Conservation (phyloP, 106 monocot genomes). For the Cymbidium sinense region DNA sequence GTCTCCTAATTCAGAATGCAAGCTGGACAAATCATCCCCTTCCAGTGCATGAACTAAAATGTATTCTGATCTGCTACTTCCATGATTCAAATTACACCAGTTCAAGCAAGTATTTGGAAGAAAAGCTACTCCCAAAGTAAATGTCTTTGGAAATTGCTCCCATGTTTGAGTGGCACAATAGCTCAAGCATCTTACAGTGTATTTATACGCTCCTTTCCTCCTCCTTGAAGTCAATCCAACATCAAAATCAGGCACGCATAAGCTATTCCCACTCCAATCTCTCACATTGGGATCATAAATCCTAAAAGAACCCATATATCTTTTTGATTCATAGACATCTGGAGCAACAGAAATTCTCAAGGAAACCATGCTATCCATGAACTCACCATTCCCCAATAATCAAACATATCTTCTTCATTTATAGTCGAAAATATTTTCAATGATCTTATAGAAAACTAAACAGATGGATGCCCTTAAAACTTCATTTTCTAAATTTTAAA, state of each 20-base stretch:
- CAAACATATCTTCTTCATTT: neutral
- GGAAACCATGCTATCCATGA: slow-evolving; percentile 40
- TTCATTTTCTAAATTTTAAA: neutral
- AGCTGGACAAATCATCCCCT: neutral
- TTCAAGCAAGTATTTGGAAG: neutral
- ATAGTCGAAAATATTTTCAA: neutral
- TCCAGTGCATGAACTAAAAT: slow-evolving; percentile 14
- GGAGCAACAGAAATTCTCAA: slow-evolving; percentile 31
- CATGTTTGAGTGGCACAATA: neutral
- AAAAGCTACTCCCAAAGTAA: neutral
- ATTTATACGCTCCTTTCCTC: too few relatives aligned
- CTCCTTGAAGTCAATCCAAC: too few relatives aligned
- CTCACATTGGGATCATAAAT: slow-evolving; percentile 5
- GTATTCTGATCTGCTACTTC: slow-evolving; percentile 2
- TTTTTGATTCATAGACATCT: slow-evolving; percentile 39
- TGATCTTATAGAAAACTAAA: neutral
- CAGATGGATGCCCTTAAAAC: neutral
- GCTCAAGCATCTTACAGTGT: neutral
- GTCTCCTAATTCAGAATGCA: slow-evolving; percentile 10
- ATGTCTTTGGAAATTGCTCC: slow-evolving; percentile 1
- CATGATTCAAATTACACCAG: neutral
- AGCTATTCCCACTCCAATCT: too few relatives aligned
- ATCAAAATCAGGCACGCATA: too few relatives aligned
- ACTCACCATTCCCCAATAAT: neutral
- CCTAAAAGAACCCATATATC: slow-evolving; percentile 9